Conservation (phyloP, 176 grass and related monocot species). For the Cenchrus fungigraminus region DNA sequence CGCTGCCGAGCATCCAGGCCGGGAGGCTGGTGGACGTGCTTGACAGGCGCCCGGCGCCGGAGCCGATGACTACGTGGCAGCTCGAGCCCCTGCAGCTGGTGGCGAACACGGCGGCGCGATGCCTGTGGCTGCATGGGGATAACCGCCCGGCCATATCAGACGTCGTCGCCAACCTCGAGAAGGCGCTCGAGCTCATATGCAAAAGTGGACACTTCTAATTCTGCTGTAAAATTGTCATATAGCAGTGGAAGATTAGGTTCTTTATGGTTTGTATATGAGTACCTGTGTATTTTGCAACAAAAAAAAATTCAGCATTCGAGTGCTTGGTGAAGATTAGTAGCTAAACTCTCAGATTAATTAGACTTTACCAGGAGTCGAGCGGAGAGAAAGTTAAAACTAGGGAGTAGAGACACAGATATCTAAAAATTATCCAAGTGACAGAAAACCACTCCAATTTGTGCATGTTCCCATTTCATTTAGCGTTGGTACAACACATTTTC, state of each 20-base stretch:
- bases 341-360: no score
- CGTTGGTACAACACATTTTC: not conserved
- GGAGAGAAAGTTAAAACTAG: no score
- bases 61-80: not conserved
- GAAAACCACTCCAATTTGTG: not conserved
- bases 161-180: not conserved
- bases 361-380: no score
- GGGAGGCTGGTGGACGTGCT: not conserved
- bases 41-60: not conserved
- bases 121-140: not conserved
- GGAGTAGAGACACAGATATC: no score
- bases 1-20: not conserved
- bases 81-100: not conserved
- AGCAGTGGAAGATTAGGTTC: no score
- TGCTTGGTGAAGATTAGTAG: no score
- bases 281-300: no score
- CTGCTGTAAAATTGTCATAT: not conserved
- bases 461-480: constrained; percentile 11
- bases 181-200: not conserved
- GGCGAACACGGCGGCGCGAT: not conserved
- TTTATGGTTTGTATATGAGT: no score
- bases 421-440: not conserved
- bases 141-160: not conserved
- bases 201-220: not conserved
- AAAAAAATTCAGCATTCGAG: no score